Conservation (phyloP, 257 asterid species). For the Lycium barbarum region DNA sequence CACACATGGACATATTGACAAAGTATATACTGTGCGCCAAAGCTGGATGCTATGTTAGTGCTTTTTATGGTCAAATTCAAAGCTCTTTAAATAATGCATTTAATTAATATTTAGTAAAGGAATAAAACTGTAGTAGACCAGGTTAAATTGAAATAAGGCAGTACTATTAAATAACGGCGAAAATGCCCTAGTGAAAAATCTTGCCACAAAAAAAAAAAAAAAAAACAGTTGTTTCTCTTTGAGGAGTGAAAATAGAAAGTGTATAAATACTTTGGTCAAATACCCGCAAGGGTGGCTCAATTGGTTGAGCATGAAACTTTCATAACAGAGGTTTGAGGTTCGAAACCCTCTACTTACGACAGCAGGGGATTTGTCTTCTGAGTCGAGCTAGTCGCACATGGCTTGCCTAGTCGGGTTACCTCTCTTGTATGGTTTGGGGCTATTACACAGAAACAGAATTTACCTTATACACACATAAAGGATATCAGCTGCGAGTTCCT, state of each 20-base stretch:
- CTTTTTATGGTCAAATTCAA: conserved; percentile 16
- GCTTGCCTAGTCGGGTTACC: no score
- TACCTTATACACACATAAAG: no score
- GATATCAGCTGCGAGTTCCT: no score
- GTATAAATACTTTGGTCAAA: not conserved
- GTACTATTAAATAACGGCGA: not conserved
- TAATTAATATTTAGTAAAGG: not conserved
- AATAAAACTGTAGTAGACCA: not conserved
- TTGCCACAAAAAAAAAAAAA: no score
- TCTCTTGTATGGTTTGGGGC: no score
- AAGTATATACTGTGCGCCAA: not conserved
- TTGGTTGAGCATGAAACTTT: no score
- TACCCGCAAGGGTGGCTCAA: not conserved
- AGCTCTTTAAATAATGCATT: conserved; percentile 10
- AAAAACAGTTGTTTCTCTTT: not conserved
- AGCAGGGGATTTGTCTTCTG: no score
- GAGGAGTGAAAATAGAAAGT: not conserved
- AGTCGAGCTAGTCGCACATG: no score
- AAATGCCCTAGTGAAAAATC: not conserved
- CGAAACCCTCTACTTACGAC: no score
- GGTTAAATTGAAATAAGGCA: not conserved
- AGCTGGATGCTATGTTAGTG: conserved; percentile 23
- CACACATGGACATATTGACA: conserved; percentile 14
- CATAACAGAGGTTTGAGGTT: no score
- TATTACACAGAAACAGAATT: no score